Evolutionary conservation across 2,329 filamentous ascomycete species (phyloP).

Genomic region (Sporothrix dimorphospora): DNA sequence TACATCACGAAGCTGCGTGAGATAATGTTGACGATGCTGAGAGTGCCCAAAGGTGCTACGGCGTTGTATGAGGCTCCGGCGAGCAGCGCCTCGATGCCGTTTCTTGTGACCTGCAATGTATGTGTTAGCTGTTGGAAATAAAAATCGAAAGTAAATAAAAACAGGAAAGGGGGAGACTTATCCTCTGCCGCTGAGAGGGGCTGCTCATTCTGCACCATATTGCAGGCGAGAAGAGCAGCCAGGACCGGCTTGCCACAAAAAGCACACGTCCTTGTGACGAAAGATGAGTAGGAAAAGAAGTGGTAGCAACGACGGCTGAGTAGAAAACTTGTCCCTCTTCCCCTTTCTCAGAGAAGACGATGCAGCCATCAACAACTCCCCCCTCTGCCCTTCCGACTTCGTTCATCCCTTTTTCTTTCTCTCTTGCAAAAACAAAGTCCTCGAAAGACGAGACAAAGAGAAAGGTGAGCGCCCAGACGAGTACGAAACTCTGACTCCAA

Average conservation of each 20-base stretch:
- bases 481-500: conserved; percentile 93
- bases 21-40: not conserved
- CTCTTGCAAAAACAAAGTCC: not conserved
- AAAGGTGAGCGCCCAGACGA: conserved; percentile 63
- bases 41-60: not conserved
- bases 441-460: conserved; percentile 30
- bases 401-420: not conserved
- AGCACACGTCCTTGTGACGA: conserved; percentile 45
- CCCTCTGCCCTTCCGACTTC: not conserved
- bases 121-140: not conserved
- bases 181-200: conserved; percentile 52
- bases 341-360: conserved; percentile 15
- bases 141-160: not conserved
- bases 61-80: not conserved
- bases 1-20: too few species aligned
- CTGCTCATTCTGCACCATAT: conserved; percentile 50
- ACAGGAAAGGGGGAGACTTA: conserved; percentile 46
- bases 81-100: not conserved
- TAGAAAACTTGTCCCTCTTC: not conserved
- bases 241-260: conserved; percentile 46
- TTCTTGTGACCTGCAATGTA: not conserved
- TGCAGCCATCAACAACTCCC: not conserved
- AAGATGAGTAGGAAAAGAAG: conserved; percentile 25
- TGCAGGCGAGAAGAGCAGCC: conserved; percentile 55
- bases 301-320: not conserved